Percentiles rank a stretch among this genome's conserved stretches.
Conservation (phyloP, 352 stramenopile genomes). For the Peronospora destructor region DNA sequence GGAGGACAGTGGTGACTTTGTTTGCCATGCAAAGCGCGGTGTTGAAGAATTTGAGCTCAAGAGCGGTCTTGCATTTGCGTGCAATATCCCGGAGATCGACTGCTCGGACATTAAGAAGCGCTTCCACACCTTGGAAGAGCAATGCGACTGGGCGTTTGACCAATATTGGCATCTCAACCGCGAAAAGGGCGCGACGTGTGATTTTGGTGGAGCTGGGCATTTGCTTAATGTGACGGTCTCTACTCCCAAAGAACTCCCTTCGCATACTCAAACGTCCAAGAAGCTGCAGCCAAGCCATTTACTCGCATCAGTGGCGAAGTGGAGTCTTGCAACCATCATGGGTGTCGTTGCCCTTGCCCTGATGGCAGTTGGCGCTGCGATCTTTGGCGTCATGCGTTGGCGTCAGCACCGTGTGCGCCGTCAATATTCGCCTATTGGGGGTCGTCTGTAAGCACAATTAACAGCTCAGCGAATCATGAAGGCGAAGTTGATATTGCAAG, state of each 20-base stretch:
- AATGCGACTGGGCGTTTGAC: conserved; percentile 72
- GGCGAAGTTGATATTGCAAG: not conserved
- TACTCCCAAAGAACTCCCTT: conserved; percentile 14
- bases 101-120: conserved; percentile 48
- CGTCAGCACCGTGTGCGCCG: conserved; percentile 26
- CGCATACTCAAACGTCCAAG: conserved; percentile 1
- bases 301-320: conserved; percentile 25
- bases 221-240: conserved; percentile 29
- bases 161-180: conserved; percentile 71
- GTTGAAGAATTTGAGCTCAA: conserved; percentile 61
- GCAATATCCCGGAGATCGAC: conserved; percentile 49
- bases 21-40: conserved; percentile 68
- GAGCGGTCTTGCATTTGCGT: conserved; percentile 58
- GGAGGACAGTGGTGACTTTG: conserved; percentile 71
- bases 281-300: conserved; percentile 21
- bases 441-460: conserved; percentile 22
- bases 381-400: conserved; percentile 33
- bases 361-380: conserved; percentile 10
- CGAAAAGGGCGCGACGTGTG: conserved; percentile 64
- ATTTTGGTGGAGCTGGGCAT: conserved; percentile 69
- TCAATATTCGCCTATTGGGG: conserved; percentile 45
- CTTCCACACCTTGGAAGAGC: conserved; percentile 54
- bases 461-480: not conserved
- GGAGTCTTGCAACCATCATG: conserved; percentile 24
- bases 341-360: conserved; percentile 20